Evolutionary conservation across 371 early-diverging fungal genomes (phyloP), one percentile per base, ranked within the genome.

Genomic region (Mortierella sp.): DNA sequence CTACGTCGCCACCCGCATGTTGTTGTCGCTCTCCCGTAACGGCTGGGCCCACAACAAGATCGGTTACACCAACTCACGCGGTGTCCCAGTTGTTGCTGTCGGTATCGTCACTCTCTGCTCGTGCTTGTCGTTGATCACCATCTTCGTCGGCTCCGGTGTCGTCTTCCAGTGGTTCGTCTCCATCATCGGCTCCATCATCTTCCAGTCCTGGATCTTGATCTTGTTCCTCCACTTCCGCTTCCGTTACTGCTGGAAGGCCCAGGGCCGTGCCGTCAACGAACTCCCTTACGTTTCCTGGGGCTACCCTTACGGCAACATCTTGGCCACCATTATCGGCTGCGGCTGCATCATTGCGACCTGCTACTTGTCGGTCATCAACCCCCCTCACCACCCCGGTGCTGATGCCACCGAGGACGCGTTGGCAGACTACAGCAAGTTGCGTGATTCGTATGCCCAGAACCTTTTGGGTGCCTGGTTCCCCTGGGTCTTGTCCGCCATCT

Each of bases 131-230:
- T 84, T 91, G 79, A 81, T 90, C 78, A 90, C 91, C 18, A 90
- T 90, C 71, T 80, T 87, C 74, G 74, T 81, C 44, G 81, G 78
- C 18, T 88, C 88, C 35, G 91, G 91, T 72, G 86, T 90, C 24
- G 91, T 91, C 32, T 91, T 89, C 55, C 78, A 82, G 32, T 93
- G 92, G 89, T 88, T 97, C 56, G 83, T 95, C 75, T 92, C 91
- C 72, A 88, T 97, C 27, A 90, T 94, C 46, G 94, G 95, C 58
- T 89, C 94, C 48, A 91, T 96, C 16, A 95, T 95, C 48, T 92
- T 96, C 77, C 89, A 95, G 55, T 94, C 95, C 74, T 97, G 97
- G 97, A 65, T 91, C 51, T 87, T 94, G 77, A 97, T 97, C 80
- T 89, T 92, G 24, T 83, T 93, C 44, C 90, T 93, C 75, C 96